phyloP scores from a whole-genome alignment of 2,329 filamentous ascomycete species.

The Fusarium foetens region DNA sequence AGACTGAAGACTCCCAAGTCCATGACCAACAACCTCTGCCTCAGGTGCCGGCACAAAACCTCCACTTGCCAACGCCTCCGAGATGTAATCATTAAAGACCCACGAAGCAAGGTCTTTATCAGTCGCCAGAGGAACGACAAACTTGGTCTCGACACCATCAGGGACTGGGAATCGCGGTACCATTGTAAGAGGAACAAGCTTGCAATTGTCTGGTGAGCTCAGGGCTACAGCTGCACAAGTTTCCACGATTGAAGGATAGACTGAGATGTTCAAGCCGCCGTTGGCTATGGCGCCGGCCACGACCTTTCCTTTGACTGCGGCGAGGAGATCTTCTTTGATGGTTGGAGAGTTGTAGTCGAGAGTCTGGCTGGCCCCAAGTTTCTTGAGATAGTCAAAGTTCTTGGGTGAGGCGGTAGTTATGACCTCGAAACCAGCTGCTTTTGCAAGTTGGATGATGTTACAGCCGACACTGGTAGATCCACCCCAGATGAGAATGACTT shows the following conservation, averaged over 20 bases:
- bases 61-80: not conserved
- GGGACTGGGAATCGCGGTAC: conserved; percentile 1
- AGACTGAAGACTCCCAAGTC: not conserved
- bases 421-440: conserved; percentile 16
- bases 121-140: not conserved
- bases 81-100: conserved; percentile 4
- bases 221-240: conserved; percentile 13
- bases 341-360: conserved; percentile 1
- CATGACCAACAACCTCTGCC: not conserved
- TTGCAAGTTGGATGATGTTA: conserved; percentile 11
- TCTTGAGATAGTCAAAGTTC: conserved; percentile 18
- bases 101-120: conserved; percentile 4
- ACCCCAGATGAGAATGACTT: conserved; percentile 7
- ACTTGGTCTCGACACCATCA: conserved; percentile 10
- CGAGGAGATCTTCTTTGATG: not conserved
- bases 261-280: not conserved
- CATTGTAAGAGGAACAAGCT: conserved; percentile 9
- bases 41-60: conserved; percentile 2
- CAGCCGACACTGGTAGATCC: conserved; percentile 22
- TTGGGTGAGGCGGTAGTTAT: conserved; percentile 7
- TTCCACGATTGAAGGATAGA: conserved; percentile 1
- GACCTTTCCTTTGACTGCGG: not conserved
- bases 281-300: conserved; percentile 14
- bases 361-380: conserved; percentile 6
- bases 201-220: conserved; percentile 4